Evolutionary conservation across 2,329 filamentous ascomycete species (phyloP).

Genomic region (Beauveria medogensis): DNA sequence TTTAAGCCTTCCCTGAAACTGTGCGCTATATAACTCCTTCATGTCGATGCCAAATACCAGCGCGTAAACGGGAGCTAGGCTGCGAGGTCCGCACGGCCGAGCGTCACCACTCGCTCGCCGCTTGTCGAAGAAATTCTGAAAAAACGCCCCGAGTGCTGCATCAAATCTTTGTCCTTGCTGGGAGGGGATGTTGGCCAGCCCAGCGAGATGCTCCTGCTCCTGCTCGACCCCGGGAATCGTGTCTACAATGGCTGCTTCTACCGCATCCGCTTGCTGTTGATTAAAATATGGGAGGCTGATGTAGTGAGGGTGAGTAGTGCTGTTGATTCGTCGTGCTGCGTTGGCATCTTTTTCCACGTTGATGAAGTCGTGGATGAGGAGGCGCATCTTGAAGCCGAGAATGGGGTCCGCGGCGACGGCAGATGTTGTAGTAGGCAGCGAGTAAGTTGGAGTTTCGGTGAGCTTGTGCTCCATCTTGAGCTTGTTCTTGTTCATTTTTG

Average conservation of each 20-base stretch:
- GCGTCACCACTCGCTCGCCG: conserved; percentile 10
- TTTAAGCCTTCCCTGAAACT: conserved; percentile 5
- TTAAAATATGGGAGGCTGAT: not conserved
- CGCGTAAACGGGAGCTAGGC: conserved; percentile 14
- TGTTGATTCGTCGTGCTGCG: not conserved
- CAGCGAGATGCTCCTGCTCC: too few species aligned
- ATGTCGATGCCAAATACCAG: conserved; percentile 12
- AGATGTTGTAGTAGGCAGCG: not conserved
- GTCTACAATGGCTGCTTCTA: not conserved
- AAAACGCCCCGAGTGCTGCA: not conserved
- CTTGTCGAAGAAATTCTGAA: conserved; percentile 12
- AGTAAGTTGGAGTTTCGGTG: too few species aligned
- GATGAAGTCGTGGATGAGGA: not conserved
- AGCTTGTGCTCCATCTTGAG: too few species aligned
- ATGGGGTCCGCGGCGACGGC: not conserved
- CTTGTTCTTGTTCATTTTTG: too few species aligned
- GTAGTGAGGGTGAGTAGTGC: not conserved
- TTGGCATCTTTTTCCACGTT: not conserved
- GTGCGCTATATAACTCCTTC: conserved; percentile 4
- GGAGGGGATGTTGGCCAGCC: too few species aligned
- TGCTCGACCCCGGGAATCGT: too few species aligned
- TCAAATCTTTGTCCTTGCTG: too few species aligned
- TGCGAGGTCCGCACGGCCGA: conserved; percentile 15
- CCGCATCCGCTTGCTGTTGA: too few species aligned
- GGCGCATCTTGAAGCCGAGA: not conserved